Base-by-base conservation (phyloP, 768 basidiomycete genomes). In the Mrakia frigida region DNA sequence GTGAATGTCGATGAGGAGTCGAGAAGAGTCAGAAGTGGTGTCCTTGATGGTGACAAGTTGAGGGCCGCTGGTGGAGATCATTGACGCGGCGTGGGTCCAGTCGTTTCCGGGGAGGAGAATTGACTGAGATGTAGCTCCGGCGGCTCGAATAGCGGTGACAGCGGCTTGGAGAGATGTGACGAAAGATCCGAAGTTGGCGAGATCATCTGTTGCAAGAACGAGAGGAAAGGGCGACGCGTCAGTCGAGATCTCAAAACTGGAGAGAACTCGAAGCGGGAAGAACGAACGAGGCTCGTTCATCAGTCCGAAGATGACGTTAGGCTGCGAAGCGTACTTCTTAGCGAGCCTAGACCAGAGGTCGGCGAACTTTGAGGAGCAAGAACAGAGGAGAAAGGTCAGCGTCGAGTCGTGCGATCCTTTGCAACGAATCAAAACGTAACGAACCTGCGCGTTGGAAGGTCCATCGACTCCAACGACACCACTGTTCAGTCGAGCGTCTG, bases 381-480 rank as follows among this genome's bases (percentile, higher is more conserved):
- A 31, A 56, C 13, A 56, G 11, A 52, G 16, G 50, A 50, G 56
- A 18, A 16, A 46, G 28, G 11, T 33, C 37, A n/a, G 59, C n/a
- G 25, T 2, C 23, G 33, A 9, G 23, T 21, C 13, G 14, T 25
- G 3, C 6, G 18, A 33, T 7, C 28, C n/a, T n/a, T 11, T 4
- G 60, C 3, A n/a, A 73, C 25, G 46, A 31, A 31, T 7, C 31
- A 39, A 52, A 35, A 13, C n/a, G 7, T 1, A 37, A 77, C 80
- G 77, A 78, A 80, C 80, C 31, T 81, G 65, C 35, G 79, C 86
- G 80, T 90, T 85, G 43, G 85, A 84, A 1, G 89, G 88, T 37
- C 88, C 88, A 52, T 88, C 89, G 82, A 89, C 88, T 2, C 89
- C 89, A 67, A 90, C 86, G 50, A 90, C 87, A 85, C 81, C 81